These are phyloP conservation scores for Neopestalotiopsis clavispora DNA, from an alignment of 2,329 filamentous ascomycete genomes.

Conservation along the genomic window DNA sequence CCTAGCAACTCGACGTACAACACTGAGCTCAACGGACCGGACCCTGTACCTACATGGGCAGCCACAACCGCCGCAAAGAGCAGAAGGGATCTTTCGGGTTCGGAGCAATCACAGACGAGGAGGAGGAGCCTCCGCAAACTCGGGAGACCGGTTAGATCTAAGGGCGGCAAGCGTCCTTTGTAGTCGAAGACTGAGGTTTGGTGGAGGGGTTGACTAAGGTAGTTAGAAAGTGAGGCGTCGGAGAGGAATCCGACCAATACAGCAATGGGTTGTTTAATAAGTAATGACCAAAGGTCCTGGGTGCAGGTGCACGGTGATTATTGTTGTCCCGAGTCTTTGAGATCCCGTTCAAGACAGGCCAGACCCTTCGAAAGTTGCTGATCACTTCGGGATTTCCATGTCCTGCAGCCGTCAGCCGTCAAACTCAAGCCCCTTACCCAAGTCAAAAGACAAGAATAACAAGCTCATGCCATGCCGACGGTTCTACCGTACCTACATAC, in stretches of 20 bases:
- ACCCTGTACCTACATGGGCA: conserved; percentile 5
- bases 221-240: background rate
- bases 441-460: background rate
- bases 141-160: conserved; percentile 12
- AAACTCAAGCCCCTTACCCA: too few relatives aligned
- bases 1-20: conserved; percentile 40
- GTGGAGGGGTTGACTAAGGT: background rate
- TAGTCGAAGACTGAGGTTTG: background rate
- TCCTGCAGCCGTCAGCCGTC: background rate
- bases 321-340: background rate
- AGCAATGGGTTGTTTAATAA: background rate
- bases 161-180: conserved; percentile 10
- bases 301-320: background rate
- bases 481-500: background rate
- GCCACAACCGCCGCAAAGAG: background rate
- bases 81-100: conserved; percentile 4
- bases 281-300: background rate
- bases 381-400: background rate
- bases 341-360: background rate
- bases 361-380: background rate
- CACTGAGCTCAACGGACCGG: conserved; percentile 32
- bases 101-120: background rate
- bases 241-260: conserved; percentile 1
- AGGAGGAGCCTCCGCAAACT: conserved; percentile 9
- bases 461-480: background rate